Percentiles rank a stretch among this genome's conserved stretches.
These are phyloP conservation scores for Alternaria ethzedia DNA, from an alignment of 2,329 filamentous ascomycete genomes.

Conservation along the genomic window DNA sequence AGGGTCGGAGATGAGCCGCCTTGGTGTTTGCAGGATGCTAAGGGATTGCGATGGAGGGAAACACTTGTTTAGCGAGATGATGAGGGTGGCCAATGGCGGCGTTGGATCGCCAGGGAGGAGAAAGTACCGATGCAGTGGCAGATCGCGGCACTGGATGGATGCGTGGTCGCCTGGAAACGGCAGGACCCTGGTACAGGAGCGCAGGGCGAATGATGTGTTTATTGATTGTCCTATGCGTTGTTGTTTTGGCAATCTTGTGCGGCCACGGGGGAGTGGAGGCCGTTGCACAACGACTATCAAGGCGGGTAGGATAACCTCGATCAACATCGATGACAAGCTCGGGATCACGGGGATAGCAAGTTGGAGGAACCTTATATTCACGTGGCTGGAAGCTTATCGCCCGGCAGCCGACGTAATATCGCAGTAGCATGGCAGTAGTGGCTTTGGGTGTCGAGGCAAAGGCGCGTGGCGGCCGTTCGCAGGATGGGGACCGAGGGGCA, in stretches of 20 bases:
- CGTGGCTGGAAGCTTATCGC: not conserved
- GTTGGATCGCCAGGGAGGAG: not conserved
- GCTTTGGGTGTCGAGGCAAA: not conserved
- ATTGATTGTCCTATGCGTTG: not conserved
- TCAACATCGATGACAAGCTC: not conserved
- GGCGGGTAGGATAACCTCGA: not conserved
- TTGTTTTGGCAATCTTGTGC: not conserved
- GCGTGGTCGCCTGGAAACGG: not conserved
- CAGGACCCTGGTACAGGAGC: not conserved
- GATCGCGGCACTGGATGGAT: not conserved
- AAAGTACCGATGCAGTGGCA: constrained; percentile 3
- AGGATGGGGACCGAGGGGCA: not conserved
- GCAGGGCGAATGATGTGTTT: not conserved
- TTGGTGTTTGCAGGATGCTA: constrained; percentile 3
- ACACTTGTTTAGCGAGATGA: constrained; percentile 2
- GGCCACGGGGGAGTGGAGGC: not conserved
- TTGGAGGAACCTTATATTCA: constrained; percentile 3
- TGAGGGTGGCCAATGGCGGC: constrained; percentile 7
- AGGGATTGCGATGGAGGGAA: constrained; percentile 1
- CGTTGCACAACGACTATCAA: not conserved
- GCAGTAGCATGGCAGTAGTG: constrained; percentile 10
- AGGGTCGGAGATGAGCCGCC: constrained; percentile 7
- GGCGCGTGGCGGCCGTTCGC: not conserved
- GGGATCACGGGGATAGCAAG: not conserved
- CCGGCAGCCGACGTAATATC: constrained; percentile 7